Evolutionary conservation across 177 flowering plant genomes (phyloP).

Genomic region (Tripterygium wilfordii): DNA sequence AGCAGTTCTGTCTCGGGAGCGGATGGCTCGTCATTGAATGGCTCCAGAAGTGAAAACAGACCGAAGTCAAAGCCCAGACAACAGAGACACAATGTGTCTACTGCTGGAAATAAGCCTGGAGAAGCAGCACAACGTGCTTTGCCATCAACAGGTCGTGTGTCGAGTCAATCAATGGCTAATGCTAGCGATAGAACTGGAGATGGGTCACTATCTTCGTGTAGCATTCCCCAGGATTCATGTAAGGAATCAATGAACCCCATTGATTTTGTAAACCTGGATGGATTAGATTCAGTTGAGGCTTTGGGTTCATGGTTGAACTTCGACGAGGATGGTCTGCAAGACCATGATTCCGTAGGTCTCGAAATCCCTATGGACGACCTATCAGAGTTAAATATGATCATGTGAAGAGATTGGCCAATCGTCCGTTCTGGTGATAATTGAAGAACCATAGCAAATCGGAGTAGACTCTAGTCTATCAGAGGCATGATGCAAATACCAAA

Average conservation of each 20-base stretch:
- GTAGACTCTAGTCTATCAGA: background rate
- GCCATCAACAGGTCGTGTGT: constrained; percentile 9
- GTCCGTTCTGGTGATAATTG: background rate
- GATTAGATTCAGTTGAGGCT: constrained; percentile 27
- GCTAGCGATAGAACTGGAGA: constrained; percentile 8
- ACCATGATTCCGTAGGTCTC: constrained; percentile 29
- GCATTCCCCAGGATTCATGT: background rate
- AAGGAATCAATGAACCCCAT: constrained; percentile 17
- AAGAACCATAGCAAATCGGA: background rate
- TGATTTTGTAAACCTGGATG: constrained; percentile 18
- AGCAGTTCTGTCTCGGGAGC: constrained; percentile 11
- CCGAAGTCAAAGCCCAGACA: constrained; percentile 37
- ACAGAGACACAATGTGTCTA: constrained; percentile 19
- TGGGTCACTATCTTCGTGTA: constrained; percentile 9
- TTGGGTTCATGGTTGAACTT: constrained; percentile 24
- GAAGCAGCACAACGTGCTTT: constrained; percentile 2
- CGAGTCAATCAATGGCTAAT: constrained; percentile 6
- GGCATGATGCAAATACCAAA: no score
- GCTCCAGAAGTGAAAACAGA: constrained; percentile 22
- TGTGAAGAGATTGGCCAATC: background rate
- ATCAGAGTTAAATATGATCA: constrained; percentile 21
- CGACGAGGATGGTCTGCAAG: constrained; percentile 30
- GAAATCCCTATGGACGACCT: constrained; percentile 42
- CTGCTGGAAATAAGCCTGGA: constrained; percentile 9
- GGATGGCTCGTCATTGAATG: constrained; percentile 18